Percentiles rank a stretch among this genome's conserved stretches.
Evolutionary conservation across 345 rosid species (phyloP).

Genomic region (Lepidium sativum): DNA sequence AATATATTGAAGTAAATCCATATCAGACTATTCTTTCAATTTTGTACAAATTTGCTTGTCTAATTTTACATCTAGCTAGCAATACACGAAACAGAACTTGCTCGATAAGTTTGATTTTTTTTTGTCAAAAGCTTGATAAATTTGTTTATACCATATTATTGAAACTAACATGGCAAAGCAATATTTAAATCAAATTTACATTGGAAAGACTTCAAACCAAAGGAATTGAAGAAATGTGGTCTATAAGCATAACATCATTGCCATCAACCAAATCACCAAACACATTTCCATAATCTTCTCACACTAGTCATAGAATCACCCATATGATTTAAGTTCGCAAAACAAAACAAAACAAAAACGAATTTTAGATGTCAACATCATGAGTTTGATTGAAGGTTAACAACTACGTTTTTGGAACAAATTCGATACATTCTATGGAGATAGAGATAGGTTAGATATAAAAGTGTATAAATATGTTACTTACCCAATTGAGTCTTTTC

Average conservation of each 20-base stretch:
- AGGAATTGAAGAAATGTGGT: constrained; percentile 20
- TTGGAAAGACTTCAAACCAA: constrained; percentile 28
- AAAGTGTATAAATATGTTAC: constrained; percentile 18
- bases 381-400: constrained; percentile 2
- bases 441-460: neutral
- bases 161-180: neutral
- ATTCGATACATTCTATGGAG: constrained; percentile 5
- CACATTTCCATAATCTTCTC: constrained; percentile 1
- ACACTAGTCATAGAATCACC: neutral
- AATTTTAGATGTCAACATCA: constrained; percentile 13
- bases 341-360: neutral
- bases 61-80: neutral
- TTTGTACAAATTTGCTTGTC: too few relatives aligned
- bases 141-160: neutral
- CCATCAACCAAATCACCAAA: constrained; percentile 25
- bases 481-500: neutral
- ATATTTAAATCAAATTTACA: neutral
- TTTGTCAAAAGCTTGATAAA: too few relatives aligned
- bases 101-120: neutral
- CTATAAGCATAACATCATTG: constrained; percentile 27
- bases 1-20: neutral
- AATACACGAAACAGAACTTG: neutral
- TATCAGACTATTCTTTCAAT: neutral
- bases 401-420: constrained; percentile 22
- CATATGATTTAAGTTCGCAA: neutral